Base-by-base conservation (phyloP, 2,329 filamentous ascomycete species). In the Esteya vermicola region DNA sequence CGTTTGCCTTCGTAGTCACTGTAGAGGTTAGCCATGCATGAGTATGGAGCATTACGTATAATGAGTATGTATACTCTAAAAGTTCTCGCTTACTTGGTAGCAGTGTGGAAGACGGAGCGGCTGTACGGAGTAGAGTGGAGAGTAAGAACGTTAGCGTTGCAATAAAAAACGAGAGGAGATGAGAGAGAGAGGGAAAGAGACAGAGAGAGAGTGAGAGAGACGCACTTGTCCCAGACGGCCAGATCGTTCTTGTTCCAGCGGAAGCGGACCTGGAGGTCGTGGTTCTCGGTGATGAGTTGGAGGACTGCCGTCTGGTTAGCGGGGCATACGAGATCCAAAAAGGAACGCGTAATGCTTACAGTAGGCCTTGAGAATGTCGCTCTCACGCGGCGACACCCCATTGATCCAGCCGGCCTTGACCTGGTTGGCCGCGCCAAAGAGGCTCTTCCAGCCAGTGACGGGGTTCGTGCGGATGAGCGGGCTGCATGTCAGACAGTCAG, bases 301-400 rank as follows among this genome's bases (percentile, higher is more conserved):
- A 43, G 38, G 47, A 53, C 48, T 51, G 33, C 21, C 9, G 22
- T 22, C n/a, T 14, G 25, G 33, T 2, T 19, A 9, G 18, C 47
- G n/a, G n/a, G n/a, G n/a, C n/a, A n/a, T n/a, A n/a, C n/a, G n/a
- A n/a, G n/a, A n/a, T n/a, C n/a, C n/a, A n/a, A n/a, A n/a, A n/a
- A n/a, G n/a, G n/a, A n/a, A n/a, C n/a, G n/a, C n/a, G n/a, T n/a
- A n/a, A n/a, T n/a, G n/a, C n/a, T n/a, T n/a, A n/a, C 51, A 53
- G 44, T 52, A 53, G 1, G 32, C 41, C 40, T 53, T 53, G 37
- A 54, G 43, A 27, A 50, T 43, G 14, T 52, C 47, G 40, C 48
- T 52, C 40, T 59, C 53, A 36, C 59, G 59, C 50, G 56, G 59
- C 4, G 50, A 50, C 19, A 55, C 51, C 25, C 45, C 51, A 39